Evolutionary conservation across 192 early-diverging fungal species (phyloP).

Genomic region (Cladochytrium replicatum): DNA sequence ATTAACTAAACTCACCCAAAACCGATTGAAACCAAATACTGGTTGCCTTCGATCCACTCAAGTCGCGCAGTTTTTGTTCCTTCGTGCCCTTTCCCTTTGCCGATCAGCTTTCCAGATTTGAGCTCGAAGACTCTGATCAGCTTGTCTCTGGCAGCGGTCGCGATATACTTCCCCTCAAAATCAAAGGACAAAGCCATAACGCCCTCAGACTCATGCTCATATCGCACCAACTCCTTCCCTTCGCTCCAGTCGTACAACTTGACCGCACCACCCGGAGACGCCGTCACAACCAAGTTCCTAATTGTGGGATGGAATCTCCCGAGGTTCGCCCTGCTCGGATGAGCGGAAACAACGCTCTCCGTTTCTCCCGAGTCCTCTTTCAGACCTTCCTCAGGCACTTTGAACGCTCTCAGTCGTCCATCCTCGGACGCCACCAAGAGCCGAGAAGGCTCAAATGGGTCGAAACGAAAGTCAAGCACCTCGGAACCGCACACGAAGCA

Average conservation of each 20-base stretch:
- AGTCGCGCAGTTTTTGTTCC: conserved; percentile 52
- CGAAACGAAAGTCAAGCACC: conserved; percentile 57
- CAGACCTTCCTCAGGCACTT: conserved; percentile 47
- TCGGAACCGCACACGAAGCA: conserved; percentile 48
- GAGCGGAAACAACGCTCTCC: conserved; percentile 6
- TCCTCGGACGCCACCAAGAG: conserved; percentile 58
- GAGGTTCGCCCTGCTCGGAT: conserved; percentile 41
- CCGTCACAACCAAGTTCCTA: conserved; percentile 44
- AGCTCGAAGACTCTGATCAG: conserved; percentile 58
- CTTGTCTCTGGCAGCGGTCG: conserved; percentile 54
- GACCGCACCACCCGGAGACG: conserved; percentile 40
- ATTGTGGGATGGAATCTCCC: conserved; percentile 50
- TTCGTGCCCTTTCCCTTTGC: conserved; percentile 53
- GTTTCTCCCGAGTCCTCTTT: conserved; percentile 38
- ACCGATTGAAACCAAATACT: conserved; percentile 18
- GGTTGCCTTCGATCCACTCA: conserved; percentile 51
- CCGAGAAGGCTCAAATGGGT: conserved; percentile 55
- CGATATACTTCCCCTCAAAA: conserved; percentile 56
- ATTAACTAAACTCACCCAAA: conserved; percentile 19
- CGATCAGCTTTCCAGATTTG: conserved; percentile 42
- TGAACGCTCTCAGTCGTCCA: conserved; percentile 45
- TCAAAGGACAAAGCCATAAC: conserved; percentile 10
- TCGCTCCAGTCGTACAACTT: conserved; percentile 49
- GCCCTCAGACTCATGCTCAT: neutral
- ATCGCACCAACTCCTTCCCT: conserved; percentile 13